A percentile compares a stretch with the other conserved stretches of the same genome.
These are phyloP conservation scores for Linum lewisii DNA, from an alignment of 345 rosid genomes.

Conservation along the genomic window DNA sequence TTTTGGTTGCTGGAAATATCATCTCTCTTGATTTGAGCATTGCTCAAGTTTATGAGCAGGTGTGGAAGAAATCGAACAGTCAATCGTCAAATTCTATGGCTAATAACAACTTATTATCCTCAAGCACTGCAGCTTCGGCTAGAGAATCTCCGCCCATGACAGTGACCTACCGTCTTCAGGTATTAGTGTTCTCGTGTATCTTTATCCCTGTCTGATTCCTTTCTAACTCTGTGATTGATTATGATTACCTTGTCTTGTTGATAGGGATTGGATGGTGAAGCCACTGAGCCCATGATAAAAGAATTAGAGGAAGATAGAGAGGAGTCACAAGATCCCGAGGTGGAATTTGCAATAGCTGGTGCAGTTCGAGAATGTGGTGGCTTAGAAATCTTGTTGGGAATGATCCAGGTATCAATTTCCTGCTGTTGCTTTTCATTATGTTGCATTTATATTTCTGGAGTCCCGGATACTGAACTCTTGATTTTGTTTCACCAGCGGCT, in stretches of 20 bases:
- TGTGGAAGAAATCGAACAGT: slow-evolving; percentile 85
- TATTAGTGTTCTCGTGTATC: slow-evolving; percentile 7
- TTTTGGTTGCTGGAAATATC: slow-evolving; percentile 93
- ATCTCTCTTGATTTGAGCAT: slow-evolving; percentile 94
- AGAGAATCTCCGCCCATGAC: slow-evolving; percentile 93
- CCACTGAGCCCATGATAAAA: slow-evolving; percentile 98
- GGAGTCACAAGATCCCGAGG: slow-evolving; percentile 96
- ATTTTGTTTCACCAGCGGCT: slow-evolving; percentile 36
- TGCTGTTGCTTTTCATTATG: neutral
- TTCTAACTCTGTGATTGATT: neutral
- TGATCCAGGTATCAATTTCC: slow-evolving; percentile 60
- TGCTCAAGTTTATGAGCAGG: slow-evolving; percentile 96
- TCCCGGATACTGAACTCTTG: neutral
- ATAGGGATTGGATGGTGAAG: slow-evolving; percentile 99
- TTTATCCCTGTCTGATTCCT: neutral
- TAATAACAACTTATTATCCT: slow-evolving; percentile 48
- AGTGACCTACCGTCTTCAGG: slow-evolving; percentile 98
- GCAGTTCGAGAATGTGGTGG: slow-evolving; percentile 93
- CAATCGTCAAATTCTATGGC: slow-evolving; percentile 59
- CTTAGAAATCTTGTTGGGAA: slow-evolving; percentile 72
- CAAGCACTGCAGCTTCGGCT: slow-evolving; percentile 43
- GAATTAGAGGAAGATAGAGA: slow-evolving; percentile 98
- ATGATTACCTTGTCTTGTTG: slow-evolving; percentile 11
- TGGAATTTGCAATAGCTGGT: slow-evolving; percentile 97
- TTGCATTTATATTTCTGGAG: neutral